Evolutionary conservation across 108 stramenopile species (phyloP), one percentile per base, ranked within the genome.

Genomic region (Fistulifera pelliculosa): DNA sequence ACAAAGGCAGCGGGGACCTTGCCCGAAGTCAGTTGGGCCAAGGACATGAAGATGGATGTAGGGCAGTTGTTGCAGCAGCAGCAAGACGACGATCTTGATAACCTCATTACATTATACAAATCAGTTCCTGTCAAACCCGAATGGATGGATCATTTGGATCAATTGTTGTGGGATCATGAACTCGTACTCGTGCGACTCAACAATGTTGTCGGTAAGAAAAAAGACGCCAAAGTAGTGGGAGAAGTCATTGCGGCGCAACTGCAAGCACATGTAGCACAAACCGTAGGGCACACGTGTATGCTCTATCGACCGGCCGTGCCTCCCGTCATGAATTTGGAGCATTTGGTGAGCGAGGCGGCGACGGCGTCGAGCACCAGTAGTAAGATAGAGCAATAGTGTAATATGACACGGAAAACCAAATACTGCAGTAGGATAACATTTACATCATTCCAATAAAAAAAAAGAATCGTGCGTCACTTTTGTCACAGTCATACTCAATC

Each of bases 181-280:
- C 23, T 90, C 40, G 74, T 90, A 27, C 52, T 73, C 10, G 25
- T 91, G 14, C 68, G 83, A 18, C 61, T 91, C 49, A 80, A 73
- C 52, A 81, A 75, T 39, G 81, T 77, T 16, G 83, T 83, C 0
- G 47, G 52, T 14, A 87, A 83, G 58, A 91, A 91, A 64, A 82
- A 76, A 47, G 64, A 68, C 11, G 85, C 73, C 15, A 75, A 73
- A 42, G 38, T 66, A 35, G 47, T 91, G n/a, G 80, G 74, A 21
- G 65, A 65, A 52, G 49, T 80, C 8, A 68, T 91, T 21, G 85
- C 81, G 12, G 39, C 57, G 12, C 68, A 64, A 13, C 41, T 91
- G 31, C 54, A 70, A 41, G 89, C 85, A 0, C 83, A 91, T 65
- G 70, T 86, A 10, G 79, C 83, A 6, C 85, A 91, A 68, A 73